Base-by-base conservation (phyloP, 108 stramenopile species). In the Fistulifera solaris region DNA sequence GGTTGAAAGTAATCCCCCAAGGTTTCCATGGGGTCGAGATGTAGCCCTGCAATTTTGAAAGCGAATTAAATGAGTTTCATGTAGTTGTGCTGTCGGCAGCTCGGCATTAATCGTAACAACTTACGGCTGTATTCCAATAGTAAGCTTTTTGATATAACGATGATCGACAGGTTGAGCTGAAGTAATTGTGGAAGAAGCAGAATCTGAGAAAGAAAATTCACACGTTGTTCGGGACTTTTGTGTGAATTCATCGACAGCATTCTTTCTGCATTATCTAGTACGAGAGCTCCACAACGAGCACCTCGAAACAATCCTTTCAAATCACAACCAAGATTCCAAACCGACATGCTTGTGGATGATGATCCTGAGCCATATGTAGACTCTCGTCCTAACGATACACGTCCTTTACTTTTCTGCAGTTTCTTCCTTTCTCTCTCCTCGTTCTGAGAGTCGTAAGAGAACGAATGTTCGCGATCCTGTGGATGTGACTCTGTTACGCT, bases 111-210 rank as follows among this genome's bases (percentile, higher is more conserved):
- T 25, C 38, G 54, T 6, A n/a, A 7, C 50, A 51, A 54, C 53
- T 23, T 54, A 54, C 53, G 4, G 16, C 28, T 45, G 10, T 43
- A 21, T 19, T 23, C 42, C 40, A 57, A 10, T 2, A 57, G 42
- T 21, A 44, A 23, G 23, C 42, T 57, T 6, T 45, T 57, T 1
- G 56, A 44, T 42, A 57, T 44, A 12, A 57, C 23, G 18, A 57
- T 16, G 26, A 57, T 57, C 13, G 56, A 42, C 56, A 57, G 42
- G 3, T 26, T 44, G 12, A 57, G 21, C 2, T 18, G 22, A 15
- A 57, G 22, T 21, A 22, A 8, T 26, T 40, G 40, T 15, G 56
- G 43, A 7, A 57, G 41, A 14, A 44, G 26, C 41, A 57, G 5
- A 17, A 57, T n/a, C 23, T 57, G 56, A 10, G 23, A 21, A 21